Base-by-base conservation (phyloP, 345 rosid genomes). In the Bretschneidera sinensis region DNA sequence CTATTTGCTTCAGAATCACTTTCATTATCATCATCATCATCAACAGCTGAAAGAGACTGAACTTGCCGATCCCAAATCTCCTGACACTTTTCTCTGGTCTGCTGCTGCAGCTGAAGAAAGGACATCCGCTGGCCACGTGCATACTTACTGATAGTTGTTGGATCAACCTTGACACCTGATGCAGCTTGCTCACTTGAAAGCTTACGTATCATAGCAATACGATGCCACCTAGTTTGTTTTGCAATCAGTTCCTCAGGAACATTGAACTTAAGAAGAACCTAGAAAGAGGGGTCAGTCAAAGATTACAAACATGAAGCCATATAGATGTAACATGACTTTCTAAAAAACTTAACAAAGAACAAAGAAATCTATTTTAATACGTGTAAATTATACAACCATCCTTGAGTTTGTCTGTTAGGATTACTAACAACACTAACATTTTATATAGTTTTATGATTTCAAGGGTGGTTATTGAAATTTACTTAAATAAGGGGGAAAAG, bases 121-220 rank as follows among this genome's bases (percentile, higher is more conserved):
- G 99, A 94, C 99, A 94, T 94, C 48, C 97, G 72, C 75, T 94
- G 99, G 53, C 99, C 99, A 61, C 95, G 96, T 49, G 99, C 99
- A 85, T 90, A 94, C 73, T 88, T 90, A 74, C 89, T 77, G 63
- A 90, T 90, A 47, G 99, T 87, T 65, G 96, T 83, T 60, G 96
- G 92, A 71, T 90, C 99, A 55, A 94, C 99, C 78, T 90, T 85
- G 65, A 90, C 85, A 17, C 99, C 97, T 31, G 97, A 83, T 62
- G 94, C 83, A 57, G 99, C 96, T 82, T 94, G 97, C 76, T 90
- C 99, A 76, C 99, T 90, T 61, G 96, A 94, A 76, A 94, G 97
- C 76, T 94, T 85, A 47, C 99, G 91, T 67, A 94, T 94, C 96
- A 88, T 86, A 48, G 99, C 99, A 77, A 94, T 94, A 57, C 97